Percentiles rank a stretch among this genome's conserved stretches.
Evolutionary conservation across 257 asterid genomes (phyloP).

Genomic region (Eucommia ulmoides): DNA sequence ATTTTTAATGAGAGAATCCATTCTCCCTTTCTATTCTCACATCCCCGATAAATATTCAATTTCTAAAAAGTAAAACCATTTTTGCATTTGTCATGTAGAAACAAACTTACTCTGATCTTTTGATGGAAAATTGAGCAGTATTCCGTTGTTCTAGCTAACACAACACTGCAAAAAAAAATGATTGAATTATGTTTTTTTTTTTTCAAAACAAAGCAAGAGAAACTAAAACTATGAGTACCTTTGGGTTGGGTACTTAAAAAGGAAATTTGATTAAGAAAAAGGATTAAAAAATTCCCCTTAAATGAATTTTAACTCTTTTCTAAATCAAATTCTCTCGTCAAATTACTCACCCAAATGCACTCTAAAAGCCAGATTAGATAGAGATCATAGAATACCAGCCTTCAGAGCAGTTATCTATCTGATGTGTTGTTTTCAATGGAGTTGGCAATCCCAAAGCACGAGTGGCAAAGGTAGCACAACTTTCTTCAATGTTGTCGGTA

Average conservation of each 20-base stretch:
- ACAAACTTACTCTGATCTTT: slow-evolving; percentile 73
- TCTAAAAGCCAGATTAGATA: background rate
- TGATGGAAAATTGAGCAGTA: slow-evolving; percentile 83
- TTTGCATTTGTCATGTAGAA: too few species aligned
- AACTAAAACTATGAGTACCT: too few species aligned
- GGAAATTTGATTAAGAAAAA: too few species aligned
- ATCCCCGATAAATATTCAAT: too few species aligned
- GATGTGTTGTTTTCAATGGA: slow-evolving; percentile 88
- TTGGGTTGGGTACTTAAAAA: too few species aligned
- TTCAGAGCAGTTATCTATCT: slow-evolving; percentile 93
- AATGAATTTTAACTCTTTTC: too few species aligned
- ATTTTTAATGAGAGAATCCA: too few species aligned
- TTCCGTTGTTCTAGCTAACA: slow-evolving; percentile 77
- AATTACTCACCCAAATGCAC: background rate
- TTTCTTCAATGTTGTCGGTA: slow-evolving; percentile 88
- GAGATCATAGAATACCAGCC: slow-evolving; percentile 54
- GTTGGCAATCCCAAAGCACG: slow-evolving; percentile 63
- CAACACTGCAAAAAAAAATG: slow-evolving; percentile 76
- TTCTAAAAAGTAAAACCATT: too few species aligned
- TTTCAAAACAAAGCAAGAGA: too few species aligned
- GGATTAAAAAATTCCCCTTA: too few species aligned
- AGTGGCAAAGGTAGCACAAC: slow-evolving; percentile 85
- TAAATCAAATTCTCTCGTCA: slow-evolving; percentile 12
- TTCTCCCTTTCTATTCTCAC: too few species aligned
- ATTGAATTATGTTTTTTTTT: too few species aligned